phyloP scores from a whole-genome alignment of 1,284 basidiomycete genomes.

The Cronartium quercuum region DNA sequence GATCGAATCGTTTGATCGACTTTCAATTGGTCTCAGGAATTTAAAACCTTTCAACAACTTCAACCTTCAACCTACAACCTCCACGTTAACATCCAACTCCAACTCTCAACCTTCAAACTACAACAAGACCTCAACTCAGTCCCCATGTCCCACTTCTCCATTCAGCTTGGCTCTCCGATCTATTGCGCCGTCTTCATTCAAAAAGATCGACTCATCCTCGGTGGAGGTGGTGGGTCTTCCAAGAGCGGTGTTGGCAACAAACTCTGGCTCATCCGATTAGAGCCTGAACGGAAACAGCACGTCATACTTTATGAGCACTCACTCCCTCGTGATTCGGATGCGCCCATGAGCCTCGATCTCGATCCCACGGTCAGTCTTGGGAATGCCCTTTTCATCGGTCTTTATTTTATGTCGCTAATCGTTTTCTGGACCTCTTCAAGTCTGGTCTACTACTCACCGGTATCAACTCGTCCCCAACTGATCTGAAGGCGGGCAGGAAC shows the following conservation, averaged over 20 bases:
- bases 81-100: too few species aligned
- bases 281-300: constrained; percentile 50
- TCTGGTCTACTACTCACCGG: constrained; percentile 14
- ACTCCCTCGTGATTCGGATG: constrained; percentile 73
- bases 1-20: too few species aligned
- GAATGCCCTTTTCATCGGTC: too few species aligned
- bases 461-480: constrained; percentile 14
- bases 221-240: constrained; percentile 76
- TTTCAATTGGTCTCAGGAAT: too few species aligned
- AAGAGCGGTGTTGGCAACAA: constrained; percentile 86
- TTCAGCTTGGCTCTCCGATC: constrained; percentile 55
- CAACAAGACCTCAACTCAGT: too few species aligned
- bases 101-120: background rate
- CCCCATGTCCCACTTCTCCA: constrained; percentile 9
- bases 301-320: constrained; percentile 63
- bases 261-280: constrained; percentile 57
- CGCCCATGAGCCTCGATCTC: constrained; percentile 83
- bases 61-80: too few species aligned
- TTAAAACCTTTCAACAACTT: too few species aligned
- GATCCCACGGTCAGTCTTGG: constrained; percentile 46
- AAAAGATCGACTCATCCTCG: constrained; percentile 64
- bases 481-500: background rate
- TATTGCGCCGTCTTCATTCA: constrained; percentile 78
- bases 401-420: background rate
- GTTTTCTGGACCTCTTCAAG: background rate